Evolutionary conservation across 345 rosid genomes (phyloP).

Genomic region (Adansonia digitata): DNA sequence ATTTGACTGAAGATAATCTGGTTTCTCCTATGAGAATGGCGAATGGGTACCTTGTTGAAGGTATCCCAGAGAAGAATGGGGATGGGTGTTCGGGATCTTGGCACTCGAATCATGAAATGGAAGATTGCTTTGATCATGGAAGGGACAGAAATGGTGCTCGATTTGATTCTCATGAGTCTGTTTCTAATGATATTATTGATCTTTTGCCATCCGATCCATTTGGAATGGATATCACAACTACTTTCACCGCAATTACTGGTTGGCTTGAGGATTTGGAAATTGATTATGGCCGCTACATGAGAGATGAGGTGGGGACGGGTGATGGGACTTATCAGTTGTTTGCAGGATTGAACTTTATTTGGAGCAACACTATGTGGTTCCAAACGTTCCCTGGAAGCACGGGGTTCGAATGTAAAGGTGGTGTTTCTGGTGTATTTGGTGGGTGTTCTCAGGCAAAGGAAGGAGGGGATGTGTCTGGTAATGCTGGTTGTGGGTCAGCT

Average conservation of each 20-base stretch:
- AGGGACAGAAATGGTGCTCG: constrained; percentile 36
- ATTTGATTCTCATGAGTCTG: constrained; percentile 53
- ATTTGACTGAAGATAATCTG: constrained; percentile 60
- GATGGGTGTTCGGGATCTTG: constrained; percentile 34
- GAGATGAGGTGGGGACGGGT: constrained; percentile 35
- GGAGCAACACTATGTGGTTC: constrained; percentile 79
- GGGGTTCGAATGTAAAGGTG: constrained; percentile 21
- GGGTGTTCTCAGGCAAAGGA: constrained; percentile 28
- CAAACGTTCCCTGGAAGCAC: constrained; percentile 44
- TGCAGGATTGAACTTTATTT: constrained; percentile 71
- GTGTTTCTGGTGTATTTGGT: constrained; percentile 26
- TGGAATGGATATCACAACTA: constrained; percentile 77
- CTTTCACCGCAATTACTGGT: constrained; percentile 71
- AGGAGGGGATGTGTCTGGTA: constrained; percentile 30
- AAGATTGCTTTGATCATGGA: constrained; percentile 58
- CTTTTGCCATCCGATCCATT: constrained; percentile 67
- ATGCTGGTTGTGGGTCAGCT: constrained; percentile 20
- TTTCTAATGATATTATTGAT: constrained; percentile 71
- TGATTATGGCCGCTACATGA: constrained; percentile 40
- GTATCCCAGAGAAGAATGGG: constrained; percentile 37
- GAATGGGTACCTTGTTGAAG: constrained; percentile 56
- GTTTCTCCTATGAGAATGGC: constrained; percentile 63
- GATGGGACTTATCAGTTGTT: constrained; percentile 52
- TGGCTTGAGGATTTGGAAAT: constrained; percentile 87
- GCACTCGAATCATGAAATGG: constrained; percentile 36